Percentiles rank a stretch among this genome's conserved stretches.
These are phyloP conservation scores for Geum urbanum DNA, from an alignment of 306 rosid species.

Conservation along the genomic window DNA sequence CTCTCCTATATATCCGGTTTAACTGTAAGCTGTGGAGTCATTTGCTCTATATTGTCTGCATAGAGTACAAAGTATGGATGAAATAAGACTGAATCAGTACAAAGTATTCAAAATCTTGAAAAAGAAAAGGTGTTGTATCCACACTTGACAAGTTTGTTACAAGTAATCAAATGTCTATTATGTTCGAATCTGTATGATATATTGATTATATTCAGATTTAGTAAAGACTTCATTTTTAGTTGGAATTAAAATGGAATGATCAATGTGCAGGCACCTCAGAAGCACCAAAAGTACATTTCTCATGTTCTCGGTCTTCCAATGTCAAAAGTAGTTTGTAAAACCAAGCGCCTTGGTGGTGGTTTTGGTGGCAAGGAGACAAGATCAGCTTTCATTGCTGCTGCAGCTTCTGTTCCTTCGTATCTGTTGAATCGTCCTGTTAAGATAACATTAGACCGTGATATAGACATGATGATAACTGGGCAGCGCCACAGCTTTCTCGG, in stretches of 20 bases:
- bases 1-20: not conserved
- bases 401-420: slow-evolving; percentile 83
- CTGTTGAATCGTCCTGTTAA: slow-evolving; percentile 76
- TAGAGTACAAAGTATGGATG: not conserved
- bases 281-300: slow-evolving; percentile 87
- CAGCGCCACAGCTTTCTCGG: slow-evolving; percentile 97
- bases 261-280: slow-evolving; percentile 77
- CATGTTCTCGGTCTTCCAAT: slow-evolving; percentile 86
- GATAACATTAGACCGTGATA: slow-evolving; percentile 77
- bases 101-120: not conserved
- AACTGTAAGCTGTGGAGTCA: not conserved
- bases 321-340: slow-evolving; percentile 95
- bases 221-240: not conserved
- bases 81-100: not conserved
- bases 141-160: not conserved
- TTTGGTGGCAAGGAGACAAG: slow-evolving; percentile 99
- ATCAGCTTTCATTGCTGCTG: slow-evolving; percentile 77
- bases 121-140: not conserved
- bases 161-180: not conserved
- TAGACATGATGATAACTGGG: slow-evolving; percentile 89
- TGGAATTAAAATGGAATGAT: slow-evolving; percentile 17
- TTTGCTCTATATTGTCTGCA: not conserved
- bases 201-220: not conserved
- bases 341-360: slow-evolving; percentile 95
- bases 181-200: not conserved